Base-by-base conservation (phyloP, 2,329 filamentous ascomycete species). In the Talaromyces pinophilus region DNA sequence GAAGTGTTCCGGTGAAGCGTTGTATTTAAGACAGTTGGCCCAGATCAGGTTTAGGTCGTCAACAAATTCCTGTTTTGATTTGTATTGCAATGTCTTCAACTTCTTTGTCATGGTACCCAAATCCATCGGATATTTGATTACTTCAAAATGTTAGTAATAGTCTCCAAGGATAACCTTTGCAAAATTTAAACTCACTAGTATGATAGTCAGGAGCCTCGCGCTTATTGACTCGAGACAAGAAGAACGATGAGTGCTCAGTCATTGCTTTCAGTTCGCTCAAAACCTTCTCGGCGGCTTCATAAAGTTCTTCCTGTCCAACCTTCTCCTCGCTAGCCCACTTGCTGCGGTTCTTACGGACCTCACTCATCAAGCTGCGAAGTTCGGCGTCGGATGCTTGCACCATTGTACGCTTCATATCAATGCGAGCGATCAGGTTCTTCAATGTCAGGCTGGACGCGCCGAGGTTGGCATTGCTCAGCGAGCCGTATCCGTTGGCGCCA, bases 251-350 rank as follows among this genome's bases (percentile, higher is more conserved):
- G 78, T 97, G 96, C 78, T 99, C 95, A 1, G 93, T 97, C 82
- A 96, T 93, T 42, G 95, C 95, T 79, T 98, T 98, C 65, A 99
- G 87, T 78, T 98, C 94, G 74, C 93, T 96, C 74, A 99, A 84
- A 62, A 99, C 95, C 81, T 98, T 98, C 78, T 99, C 95, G 15
- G 95, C 85, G 11, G 95, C 92, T 81, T 99, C 95, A 76, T 99
- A 99, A 5, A 99, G 85, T 79, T 99, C 95, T 79, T 99, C 95
- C 79, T 99, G 95, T 67, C 95, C 94, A 68, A 99, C 90, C 71
- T 96, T 95, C 72, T 99, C 95, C 78, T 98, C 95, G 77, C 91
- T 98, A 3, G 95, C 94, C 95, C 95, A 99, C 81, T 99, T 99
- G 79, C 94, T 98, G 73, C 95, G 86, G 72, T 98, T 98, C 79